Evolutionary conservation across 2,329 filamentous ascomycete species (phyloP), one percentile per base, ranked within the genome.

Genomic region (Biscogniauxia marginata): DNA sequence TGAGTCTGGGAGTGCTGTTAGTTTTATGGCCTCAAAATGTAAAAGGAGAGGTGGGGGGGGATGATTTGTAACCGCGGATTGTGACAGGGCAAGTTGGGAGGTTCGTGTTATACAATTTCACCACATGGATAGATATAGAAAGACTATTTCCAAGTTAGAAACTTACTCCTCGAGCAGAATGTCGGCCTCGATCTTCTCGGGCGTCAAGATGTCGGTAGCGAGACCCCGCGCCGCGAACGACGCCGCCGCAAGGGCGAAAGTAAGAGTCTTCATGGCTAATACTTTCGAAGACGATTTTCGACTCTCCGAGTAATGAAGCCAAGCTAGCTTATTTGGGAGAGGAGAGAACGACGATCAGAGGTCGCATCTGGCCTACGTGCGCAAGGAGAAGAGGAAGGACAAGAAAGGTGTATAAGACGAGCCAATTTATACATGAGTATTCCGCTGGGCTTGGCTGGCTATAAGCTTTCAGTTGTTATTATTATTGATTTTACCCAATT

Each of bases 121-220:
- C n/a, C n/a, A n/a, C n/a, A n/a, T n/a, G n/a, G n/a, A 3, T n/a
- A 20, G 18, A 16, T 52, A 34, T 21, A 46, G 1, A 39, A 11
- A 18, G 6, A 6, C 9, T 7, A 13, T 23, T 20, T 43, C 11
- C 22, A 46, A 18, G 45, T 11, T 48, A 8, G 24, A 23, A 44
- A 49, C 74, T 60, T 46, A 77, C 75, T 74, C 69, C 53, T 68
- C 63, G 45, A 69, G 71, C 24, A 64, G 68, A 60, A 78, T 75
- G 54, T 76, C 74, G 16, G 70, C 71, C 52, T 73, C 76, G 30
- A 74, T 62, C 63, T 71, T 73, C 57, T 77, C 73, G 21, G 72
- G 68, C 1, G 72, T 76, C 45, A 78, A 63, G 6, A 64, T 60
- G 55, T 73, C 66, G 21, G 57, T 70, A n/a, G 72, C 73, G 20